Base-by-base conservation (phyloP, 495 filamentous ascomycete species). In the Xanthoparmelia taractica region DNA sequence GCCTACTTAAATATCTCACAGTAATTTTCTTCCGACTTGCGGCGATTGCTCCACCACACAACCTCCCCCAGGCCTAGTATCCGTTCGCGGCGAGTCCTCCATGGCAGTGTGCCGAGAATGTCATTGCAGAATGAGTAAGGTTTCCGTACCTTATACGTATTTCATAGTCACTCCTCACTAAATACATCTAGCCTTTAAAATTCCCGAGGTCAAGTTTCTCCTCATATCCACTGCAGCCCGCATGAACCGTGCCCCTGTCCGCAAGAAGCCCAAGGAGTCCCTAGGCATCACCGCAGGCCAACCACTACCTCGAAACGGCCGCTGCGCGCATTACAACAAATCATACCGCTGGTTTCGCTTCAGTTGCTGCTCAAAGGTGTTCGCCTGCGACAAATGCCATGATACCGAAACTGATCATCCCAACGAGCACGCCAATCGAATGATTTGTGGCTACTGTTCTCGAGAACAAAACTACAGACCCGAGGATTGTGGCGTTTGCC, bases 281-380 rank as follows among this genome's bases (percentile, higher is more conserved):
- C 82, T 95, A 2, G 90, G 90, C 18, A 84, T 95, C 52, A 84
- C 86, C 60, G 85, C 85, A 5, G 92, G 92, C 59, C 86, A 90
- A 65, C 87, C 91, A 65, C 79, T 96, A 1, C 90, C 92, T 0
- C 77, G 78, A 40, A 82, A 82, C 1, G 92, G 92, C 20, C 80
- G 90, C 37, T 96, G 92, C 70, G 69, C 69, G 38, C 92, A 96
- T 69, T 96, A 96, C 72, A 73, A 79, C 5, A 90, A 91, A 67
- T 87, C 84, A 60, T 90, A 88, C 70, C 83, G 92, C 17, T 96
- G 92, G 92, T 96, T 96, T 73, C 76, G 83, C 70, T 87, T 87
- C 73, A 79, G 81, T 56, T 86, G 84, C 67, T 86, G 84, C 68
- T 68, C 76, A 3, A 85, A 86, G 65, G 84, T 94, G 15, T 89